Conservation (phyloP, 495 filamentous ascomycete genomes). For the Daldinia bambusicola region DNA sequence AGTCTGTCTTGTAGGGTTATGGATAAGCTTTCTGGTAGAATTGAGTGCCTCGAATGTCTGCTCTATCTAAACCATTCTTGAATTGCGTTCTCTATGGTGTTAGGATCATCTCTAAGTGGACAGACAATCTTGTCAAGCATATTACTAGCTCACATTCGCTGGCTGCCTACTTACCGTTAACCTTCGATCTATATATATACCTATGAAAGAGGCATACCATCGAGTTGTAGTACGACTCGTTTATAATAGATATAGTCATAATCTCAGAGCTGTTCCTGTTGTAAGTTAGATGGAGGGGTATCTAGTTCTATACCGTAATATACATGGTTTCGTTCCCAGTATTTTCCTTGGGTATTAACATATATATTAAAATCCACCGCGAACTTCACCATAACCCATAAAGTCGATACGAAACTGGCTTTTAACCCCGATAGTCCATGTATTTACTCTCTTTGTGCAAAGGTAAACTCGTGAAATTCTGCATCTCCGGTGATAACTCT, state of each 20-base stretch:
- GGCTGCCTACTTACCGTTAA: no score
- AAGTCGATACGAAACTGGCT: no score
- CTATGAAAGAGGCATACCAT: no score
- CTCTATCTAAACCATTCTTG: no score
- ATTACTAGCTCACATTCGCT: no score
- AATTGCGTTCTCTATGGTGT: neutral
- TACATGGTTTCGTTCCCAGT: neutral
- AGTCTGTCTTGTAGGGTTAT: neutral
- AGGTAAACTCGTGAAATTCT: neutral
- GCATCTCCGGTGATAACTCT: neutral
- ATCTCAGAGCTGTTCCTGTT: neutral
- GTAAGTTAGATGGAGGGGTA: neutral
- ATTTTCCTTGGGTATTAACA: neutral
- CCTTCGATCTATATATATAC: no score
- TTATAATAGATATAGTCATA: no score
- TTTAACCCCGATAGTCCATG: neutral
- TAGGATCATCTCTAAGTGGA: neutral
- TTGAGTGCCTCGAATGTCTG: neutral
- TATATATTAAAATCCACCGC: neutral
- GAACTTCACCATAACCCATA: no score
- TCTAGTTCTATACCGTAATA: slow-evolving; percentile 1
- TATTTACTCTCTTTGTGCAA: neutral
- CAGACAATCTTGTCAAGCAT: neutral
- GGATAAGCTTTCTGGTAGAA: neutral
- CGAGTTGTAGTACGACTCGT: no score